These are phyloP conservation scores for Sphaerulina vaccinii DNA, from an alignment of 2,329 filamentous ascomycete species.

Conservation along the genomic window DNA sequence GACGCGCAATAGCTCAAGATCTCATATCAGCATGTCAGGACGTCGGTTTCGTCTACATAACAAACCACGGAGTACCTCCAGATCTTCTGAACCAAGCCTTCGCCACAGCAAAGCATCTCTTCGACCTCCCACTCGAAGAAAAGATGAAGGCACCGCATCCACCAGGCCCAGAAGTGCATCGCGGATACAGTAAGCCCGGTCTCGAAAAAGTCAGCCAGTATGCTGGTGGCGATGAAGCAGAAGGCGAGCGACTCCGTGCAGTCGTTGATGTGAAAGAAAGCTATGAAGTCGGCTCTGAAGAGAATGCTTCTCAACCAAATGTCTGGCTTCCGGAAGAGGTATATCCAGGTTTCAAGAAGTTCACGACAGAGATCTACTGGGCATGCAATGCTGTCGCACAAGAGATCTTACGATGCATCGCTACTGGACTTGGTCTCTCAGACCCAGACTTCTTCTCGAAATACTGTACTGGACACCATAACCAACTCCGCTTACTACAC, in stretches of 20 bases:
- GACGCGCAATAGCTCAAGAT: slow-evolving; percentile 29
- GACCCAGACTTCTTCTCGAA: slow-evolving; percentile 20
- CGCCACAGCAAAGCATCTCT: slow-evolving; percentile 38
- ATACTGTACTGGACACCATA: slow-evolving; percentile 26
- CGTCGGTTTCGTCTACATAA: slow-evolving; percentile 45
- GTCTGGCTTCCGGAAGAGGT: slow-evolving; percentile 50
- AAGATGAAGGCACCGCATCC: slow-evolving; percentile 44
- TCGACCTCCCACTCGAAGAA: slow-evolving; percentile 36
- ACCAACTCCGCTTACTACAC: slow-evolving; percentile 38
- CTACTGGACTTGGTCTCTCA: slow-evolving; percentile 38
- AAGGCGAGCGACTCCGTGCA: slow-evolving; percentile 4
- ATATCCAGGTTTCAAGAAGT: slow-evolving; percentile 45
- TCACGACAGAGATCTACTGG: slow-evolving; percentile 37
- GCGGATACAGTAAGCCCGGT: slow-evolving; percentile 41
- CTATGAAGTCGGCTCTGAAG: slow-evolving; percentile 49
- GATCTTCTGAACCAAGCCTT: slow-evolving; percentile 34
- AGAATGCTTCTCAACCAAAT: slow-evolving; percentile 46
- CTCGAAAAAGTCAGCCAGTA: slow-evolving; percentile 12
- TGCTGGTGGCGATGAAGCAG: slow-evolving; percentile 5
- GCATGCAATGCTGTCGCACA: slow-evolving; percentile 33
- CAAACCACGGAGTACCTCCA: slow-evolving; percentile 40
- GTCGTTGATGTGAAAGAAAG: slow-evolving; percentile 37
- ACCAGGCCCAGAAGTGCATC: slow-evolving; percentile 40
- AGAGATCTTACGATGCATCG: slow-evolving; percentile 35
- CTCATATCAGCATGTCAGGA: slow-evolving; percentile 41